Percentiles rank a stretch among this genome's conserved stretches.
Conservation (phyloP, 306 rosid species). For the Quercus variabilis region DNA sequence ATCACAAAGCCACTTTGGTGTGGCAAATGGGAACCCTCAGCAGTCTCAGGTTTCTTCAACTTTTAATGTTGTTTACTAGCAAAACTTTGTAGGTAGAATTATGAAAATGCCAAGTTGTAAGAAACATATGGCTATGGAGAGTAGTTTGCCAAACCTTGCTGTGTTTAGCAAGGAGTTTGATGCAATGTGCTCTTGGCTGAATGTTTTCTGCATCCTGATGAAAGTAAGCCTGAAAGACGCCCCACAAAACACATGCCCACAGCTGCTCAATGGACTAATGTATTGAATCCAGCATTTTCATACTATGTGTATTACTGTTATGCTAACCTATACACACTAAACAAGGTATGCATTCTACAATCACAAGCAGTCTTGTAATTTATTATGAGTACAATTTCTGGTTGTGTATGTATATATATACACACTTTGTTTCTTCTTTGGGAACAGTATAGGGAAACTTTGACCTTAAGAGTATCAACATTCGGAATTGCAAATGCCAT, state of each 20-base stretch:
- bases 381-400: neutral
- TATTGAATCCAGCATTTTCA: constrained; percentile 93
- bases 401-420: neutral
- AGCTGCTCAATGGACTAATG: constrained; percentile 93
- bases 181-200: too few relatives aligned
- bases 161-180: too few relatives aligned
- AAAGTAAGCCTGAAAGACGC: constrained; percentile 96
- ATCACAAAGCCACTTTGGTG: constrained; percentile 46
- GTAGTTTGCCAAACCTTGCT: too few relatives aligned
- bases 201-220: constrained; percentile 31
- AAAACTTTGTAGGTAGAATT: too few relatives aligned
- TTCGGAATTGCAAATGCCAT: too few relatives aligned
- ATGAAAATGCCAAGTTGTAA: too few relatives aligned
- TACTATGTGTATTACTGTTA: constrained; percentile 94
- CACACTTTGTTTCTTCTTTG: neutral
- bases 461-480: neutral
- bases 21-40: too few relatives aligned
- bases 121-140: too few relatives aligned
- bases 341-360: constrained; percentile 60
- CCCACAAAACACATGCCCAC: constrained; percentile 99
- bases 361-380: neutral
- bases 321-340: constrained; percentile 87
- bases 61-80: too few relatives aligned
- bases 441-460: neutral
- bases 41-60: too few relatives aligned